phyloP scores from a whole-genome alignment of 2,329 filamentous ascomycete genomes.

The Pyrenochaeta sp. region DNA sequence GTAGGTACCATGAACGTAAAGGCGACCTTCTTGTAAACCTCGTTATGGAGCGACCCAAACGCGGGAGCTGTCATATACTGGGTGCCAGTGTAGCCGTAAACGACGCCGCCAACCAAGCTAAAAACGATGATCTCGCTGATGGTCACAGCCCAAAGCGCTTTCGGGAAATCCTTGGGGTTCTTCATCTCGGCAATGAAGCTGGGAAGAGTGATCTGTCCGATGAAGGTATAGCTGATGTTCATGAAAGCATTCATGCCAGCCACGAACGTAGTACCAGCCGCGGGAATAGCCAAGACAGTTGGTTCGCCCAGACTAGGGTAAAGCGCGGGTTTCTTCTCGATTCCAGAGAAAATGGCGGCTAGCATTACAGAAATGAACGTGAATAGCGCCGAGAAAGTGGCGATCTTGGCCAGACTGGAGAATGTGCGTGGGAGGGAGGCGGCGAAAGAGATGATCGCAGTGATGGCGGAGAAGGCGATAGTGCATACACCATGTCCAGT shows the following conservation, averaged over 20 bases:
- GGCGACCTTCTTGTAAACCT: constrained; percentile 82
- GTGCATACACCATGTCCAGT: constrained; percentile 77
- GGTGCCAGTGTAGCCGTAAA: constrained; percentile 88
- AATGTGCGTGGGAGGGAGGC: constrained; percentile 89
- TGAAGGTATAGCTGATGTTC: constrained; percentile 96
- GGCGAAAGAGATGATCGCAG: constrained; percentile 77
- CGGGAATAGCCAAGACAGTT: constrained; percentile 72
- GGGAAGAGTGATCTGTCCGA: constrained; percentile 91
- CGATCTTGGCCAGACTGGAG: constrained; percentile 78
- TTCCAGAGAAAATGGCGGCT: constrained; percentile 80
- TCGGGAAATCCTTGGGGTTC: constrained; percentile 82
- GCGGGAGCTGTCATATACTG: constrained; percentile 89
- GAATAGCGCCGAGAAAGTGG: constrained; percentile 81
- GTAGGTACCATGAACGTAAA: constrained; percentile 98
- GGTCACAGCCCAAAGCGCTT: constrained; percentile 90
- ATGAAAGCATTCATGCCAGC: constrained; percentile 86
- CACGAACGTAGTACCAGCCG: constrained; percentile 79
- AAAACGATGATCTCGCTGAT: constrained; percentile 89
- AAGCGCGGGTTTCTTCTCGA: constrained; percentile 76
- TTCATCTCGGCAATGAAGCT: constrained; percentile 97
- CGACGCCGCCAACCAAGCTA: constrained; percentile 78
- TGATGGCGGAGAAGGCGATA: constrained; percentile 78
- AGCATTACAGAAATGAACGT: constrained; percentile 90
- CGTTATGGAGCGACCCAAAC: constrained; percentile 80
- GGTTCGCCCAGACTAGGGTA: constrained; percentile 68